phyloP scores from a whole-genome alignment of 208 protist species.

The Polymyxa betae region DNA sequence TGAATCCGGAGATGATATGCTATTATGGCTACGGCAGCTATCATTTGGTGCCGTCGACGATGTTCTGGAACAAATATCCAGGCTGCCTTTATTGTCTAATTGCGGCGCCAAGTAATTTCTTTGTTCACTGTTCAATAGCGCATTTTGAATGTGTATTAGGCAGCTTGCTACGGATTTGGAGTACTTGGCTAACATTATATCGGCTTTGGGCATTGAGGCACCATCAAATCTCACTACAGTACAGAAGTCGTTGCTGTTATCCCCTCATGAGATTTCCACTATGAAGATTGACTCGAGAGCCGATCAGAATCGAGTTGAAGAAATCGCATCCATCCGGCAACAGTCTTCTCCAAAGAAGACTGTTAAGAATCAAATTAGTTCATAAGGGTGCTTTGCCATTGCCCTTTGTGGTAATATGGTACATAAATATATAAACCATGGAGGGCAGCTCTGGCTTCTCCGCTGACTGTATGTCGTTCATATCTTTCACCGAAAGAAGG shows the following conservation, averaged over 20 bases:
- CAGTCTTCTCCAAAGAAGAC: neutral
- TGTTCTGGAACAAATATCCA: neutral
- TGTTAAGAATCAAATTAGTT: too few species aligned
- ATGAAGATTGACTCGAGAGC: neutral
- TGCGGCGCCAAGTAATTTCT: neutral
- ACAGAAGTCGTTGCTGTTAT: neutral
- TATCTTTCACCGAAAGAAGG: too few species aligned
- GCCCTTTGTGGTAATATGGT: too few species aligned
- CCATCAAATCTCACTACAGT: neutral
- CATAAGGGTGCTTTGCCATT: too few species aligned
- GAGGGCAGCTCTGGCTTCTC: too few species aligned
- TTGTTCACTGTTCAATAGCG: neutral
- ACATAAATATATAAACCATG: too few species aligned
- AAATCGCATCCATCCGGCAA: neutral
- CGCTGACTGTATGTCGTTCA: too few species aligned
- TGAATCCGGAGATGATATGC: neutral
- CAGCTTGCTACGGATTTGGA: slow-evolving; percentile 26
- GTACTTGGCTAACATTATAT: slow-evolving; percentile 43
- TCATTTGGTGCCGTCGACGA: neutral
- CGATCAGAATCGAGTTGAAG: neutral
- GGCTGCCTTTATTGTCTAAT: neutral
- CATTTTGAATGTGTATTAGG: neutral
- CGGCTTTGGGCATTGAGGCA: slow-evolving; percentile 6
- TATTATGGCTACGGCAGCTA: neutral
- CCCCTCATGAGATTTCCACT: neutral